A percentile compares a stretch with the other conserved stretches of the same genome.
Evolutionary conservation across 2,329 filamentous ascomycete genomes (phyloP).

Genomic region (Nemania abortiva): DNA sequence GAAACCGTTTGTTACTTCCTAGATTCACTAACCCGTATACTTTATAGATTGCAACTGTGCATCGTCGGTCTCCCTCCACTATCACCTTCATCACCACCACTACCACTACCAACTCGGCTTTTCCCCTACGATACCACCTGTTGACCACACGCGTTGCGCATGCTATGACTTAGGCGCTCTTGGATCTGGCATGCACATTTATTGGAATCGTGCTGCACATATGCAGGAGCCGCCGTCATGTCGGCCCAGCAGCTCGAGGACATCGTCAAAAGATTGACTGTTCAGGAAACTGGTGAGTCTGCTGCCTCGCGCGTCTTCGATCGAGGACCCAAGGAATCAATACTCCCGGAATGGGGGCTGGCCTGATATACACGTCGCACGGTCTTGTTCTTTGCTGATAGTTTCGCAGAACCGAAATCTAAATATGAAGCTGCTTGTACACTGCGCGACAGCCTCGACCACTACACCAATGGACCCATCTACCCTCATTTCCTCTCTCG

Average conservation of each 20-base stretch:
- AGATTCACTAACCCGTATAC: background rate
- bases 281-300: slow-evolving; percentile 66
- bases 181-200: slow-evolving; percentile 26
- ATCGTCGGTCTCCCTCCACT: background rate
- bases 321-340: background rate
- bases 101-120: background rate
- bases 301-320: slow-evolving; percentile 26
- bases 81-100: background rate
- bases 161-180: background rate
- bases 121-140: background rate
- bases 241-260: slow-evolving; percentile 71
- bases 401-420: slow-evolving; percentile 78
- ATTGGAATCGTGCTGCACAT: slow-evolving; percentile 39
- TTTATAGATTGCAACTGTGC: background rate
- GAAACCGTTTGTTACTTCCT: slow-evolving; percentile 7
- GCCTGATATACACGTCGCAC: background rate
- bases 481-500: slow-evolving; percentile 87
- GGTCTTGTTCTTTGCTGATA: slow-evolving; percentile 17
- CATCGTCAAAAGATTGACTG: slow-evolving; percentile 70
- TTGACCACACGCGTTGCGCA: background rate
- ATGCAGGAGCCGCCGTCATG: slow-evolving; percentile 66
- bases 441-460: slow-evolving; percentile 90
- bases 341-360: background rate
- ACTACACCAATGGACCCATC: slow-evolving; percentile 81
- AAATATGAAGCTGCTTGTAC: slow-evolving; percentile 87